A percentile compares a stretch with the other conserved stretches of the same genome.
These are phyloP conservation scores for Beta corolliflora DNA, from an alignment of 179 eudicot genomes.

Conservation along the genomic window DNA sequence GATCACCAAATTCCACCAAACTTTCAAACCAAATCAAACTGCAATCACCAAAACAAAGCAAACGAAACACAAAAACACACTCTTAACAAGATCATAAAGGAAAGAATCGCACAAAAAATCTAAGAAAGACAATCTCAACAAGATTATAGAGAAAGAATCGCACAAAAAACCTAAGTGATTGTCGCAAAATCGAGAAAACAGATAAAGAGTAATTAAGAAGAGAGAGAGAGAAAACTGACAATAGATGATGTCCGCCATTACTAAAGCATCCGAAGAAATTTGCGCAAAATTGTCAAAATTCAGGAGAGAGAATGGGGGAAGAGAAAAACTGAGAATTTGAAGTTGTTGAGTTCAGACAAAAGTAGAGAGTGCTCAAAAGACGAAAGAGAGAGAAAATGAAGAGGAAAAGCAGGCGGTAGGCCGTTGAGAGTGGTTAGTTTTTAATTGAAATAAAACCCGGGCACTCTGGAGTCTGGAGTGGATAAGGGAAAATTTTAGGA, in stretches of 20 bases:
- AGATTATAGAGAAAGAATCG: no score
- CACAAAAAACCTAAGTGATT: neutral
- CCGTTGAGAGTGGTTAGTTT: neutral
- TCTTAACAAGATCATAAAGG: no score
- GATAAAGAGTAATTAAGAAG: neutral
- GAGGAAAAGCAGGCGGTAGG: neutral
- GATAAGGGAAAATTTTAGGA: neutral
- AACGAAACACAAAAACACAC: neutral
- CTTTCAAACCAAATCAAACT: slow-evolving; percentile 1
- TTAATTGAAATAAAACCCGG: neutral
- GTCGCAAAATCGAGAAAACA: neutral
- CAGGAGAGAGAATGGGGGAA: slow-evolving; percentile 14
- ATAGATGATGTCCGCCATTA: slow-evolving; percentile 31
- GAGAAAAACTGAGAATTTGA: neutral
- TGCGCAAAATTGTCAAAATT: neutral
- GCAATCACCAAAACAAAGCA: neutral
- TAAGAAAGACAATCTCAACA: no score
- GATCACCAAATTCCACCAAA: neutral
- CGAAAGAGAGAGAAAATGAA: neutral
- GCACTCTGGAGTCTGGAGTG: neutral
- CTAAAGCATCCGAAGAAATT: slow-evolving; percentile 12
- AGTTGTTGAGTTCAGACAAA: neutral
- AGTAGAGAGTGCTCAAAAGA: neutral
- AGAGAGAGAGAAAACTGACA: neutral
- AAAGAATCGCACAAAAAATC: neutral